phyloP scores from a whole-genome alignment of 176 grass and related monocot species.

The Oryza officinalis region DNA sequence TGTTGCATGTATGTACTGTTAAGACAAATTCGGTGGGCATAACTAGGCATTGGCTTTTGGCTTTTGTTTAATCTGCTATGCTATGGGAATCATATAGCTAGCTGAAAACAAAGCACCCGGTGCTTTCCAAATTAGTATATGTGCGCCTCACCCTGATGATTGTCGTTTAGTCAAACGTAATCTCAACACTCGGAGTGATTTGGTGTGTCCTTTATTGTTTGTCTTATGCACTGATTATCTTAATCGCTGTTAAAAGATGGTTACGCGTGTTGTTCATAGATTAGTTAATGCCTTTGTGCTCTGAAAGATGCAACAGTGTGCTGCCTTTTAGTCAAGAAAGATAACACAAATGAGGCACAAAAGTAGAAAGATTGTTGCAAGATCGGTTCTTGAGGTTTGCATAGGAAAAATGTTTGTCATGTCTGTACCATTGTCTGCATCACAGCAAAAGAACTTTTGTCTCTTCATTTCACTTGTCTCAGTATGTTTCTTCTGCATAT shows the following conservation, averaged over 20 bases:
- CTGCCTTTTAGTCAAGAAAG: neutral
- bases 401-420: neutral
- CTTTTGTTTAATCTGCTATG: neutral
- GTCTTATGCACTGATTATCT: neutral
- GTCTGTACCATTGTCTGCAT: neutral
- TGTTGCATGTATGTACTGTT: neutral
- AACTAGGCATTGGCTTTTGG: neutral
- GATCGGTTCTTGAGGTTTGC: too few relatives aligned
- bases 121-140: neutral
- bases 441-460: neutral
- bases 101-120: neutral
- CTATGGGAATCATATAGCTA: neutral
- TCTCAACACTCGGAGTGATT: neutral
- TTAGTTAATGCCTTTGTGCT: neutral
- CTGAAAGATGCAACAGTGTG: neutral
- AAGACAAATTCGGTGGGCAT: slow-evolving; percentile 3
- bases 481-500: neutral
- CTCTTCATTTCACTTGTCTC: neutral
- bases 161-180: slow-evolving; percentile 12
- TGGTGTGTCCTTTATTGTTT: neutral
- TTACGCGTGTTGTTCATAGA: neutral
- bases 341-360: neutral
- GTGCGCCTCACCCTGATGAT: neutral
- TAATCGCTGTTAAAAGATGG: neutral
- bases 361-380: too few relatives aligned